These are phyloP conservation scores for Platanthera zijinensis DNA, from an alignment of 106 monocot genomes.

Conservation along the genomic window DNA sequence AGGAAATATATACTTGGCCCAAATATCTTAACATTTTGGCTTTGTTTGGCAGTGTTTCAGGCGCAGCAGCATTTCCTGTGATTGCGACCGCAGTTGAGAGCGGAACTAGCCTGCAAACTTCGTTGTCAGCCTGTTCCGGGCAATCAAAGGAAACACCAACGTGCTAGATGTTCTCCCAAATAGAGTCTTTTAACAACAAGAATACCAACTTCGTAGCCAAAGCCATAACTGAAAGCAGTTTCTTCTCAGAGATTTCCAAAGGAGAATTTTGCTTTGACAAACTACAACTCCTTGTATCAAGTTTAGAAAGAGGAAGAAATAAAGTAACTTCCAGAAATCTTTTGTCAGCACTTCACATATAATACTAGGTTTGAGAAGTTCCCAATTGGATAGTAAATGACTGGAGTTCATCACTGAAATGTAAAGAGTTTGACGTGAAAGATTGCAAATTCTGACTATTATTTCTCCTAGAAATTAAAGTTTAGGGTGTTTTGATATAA, in stretches of 20 bases:
- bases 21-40: neutral
- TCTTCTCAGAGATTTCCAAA: neutral
- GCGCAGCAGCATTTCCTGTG: neutral
- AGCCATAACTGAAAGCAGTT: neutral
- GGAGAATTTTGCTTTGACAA: neutral
- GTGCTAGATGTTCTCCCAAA: too few species aligned
- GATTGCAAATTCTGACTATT: too few species aligned
- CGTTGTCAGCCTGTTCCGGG: too few species aligned
- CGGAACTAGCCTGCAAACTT: too few species aligned
- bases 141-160: too few species aligned
- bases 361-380: too few species aligned
- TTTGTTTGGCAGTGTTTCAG: neutral
- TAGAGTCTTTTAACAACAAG: neutral
- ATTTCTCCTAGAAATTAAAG: too few species aligned
- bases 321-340: neutral
- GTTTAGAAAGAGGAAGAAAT: neutral
- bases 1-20: neutral
- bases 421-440: too few species aligned
- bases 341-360: neutral
- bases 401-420: too few species aligned
- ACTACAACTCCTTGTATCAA: neutral
- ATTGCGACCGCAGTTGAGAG: too few species aligned
- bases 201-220: neutral
- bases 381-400: too few species aligned
- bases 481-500: too few species aligned